phyloP scores from a whole-genome alignment of 2,329 filamentous ascomycete genomes.

The Plectosphaerella plurivora region DNA sequence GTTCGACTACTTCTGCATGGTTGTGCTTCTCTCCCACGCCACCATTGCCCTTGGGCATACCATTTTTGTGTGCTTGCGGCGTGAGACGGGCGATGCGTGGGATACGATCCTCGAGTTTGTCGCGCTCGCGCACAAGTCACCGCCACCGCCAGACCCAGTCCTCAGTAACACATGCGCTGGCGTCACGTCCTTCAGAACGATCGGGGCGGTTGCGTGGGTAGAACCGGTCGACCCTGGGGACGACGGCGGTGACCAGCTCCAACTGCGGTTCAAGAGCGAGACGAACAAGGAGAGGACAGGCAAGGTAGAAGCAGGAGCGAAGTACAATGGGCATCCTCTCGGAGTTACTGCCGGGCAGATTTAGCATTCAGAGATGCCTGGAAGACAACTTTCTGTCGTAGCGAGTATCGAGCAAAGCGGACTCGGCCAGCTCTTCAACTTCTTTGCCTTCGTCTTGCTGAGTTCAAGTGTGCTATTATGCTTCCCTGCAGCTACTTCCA shows the following conservation, averaged over 20 bases:
- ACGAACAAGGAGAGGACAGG: too few species aligned
- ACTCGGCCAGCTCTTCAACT: too few species aligned
- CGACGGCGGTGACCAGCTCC: too few species aligned
- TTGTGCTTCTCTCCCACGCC: not conserved
- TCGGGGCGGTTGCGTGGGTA: not conserved
- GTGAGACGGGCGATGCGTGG: not conserved
- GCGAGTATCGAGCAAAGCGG: too few species aligned
- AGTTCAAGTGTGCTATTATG: too few species aligned
- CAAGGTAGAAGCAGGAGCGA: too few species aligned
- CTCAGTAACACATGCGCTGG: not conserved
- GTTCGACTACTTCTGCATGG: not conserved
- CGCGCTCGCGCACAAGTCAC: not conserved
- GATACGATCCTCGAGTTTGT: not conserved
- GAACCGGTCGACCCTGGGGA: not conserved
- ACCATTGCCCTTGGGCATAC: not conserved
- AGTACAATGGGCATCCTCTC: too few species aligned
- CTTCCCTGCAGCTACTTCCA: too few species aligned
- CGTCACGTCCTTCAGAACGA: not conserved
- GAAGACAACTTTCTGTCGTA: too few species aligned
- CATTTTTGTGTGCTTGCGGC: not conserved
- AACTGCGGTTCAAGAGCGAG: too few species aligned
- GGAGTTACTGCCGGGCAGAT: too few species aligned
- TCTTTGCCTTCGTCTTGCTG: conserved; percentile 11
- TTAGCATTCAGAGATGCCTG: too few species aligned
- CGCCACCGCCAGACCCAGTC: not conserved